These are phyloP conservation scores for Aspergillus sp. DNA, from an alignment of 2,329 filamentous ascomycete genomes.

Conservation along the genomic window DNA sequence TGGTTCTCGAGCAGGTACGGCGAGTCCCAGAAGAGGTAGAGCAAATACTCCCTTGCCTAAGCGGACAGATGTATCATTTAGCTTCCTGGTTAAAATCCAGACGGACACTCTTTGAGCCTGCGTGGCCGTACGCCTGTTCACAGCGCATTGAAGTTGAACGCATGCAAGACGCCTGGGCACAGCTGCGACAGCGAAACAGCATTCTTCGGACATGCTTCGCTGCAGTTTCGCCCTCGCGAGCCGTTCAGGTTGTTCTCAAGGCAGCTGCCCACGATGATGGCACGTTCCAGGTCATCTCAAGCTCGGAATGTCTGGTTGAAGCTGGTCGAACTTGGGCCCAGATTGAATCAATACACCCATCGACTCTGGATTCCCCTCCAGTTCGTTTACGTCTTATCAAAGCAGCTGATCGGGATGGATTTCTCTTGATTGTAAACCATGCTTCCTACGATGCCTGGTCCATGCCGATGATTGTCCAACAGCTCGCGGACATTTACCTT, in stretches of 20 bases:
- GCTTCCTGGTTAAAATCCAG: not conserved
- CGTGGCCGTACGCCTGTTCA: too few relatives aligned
- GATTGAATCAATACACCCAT: not conserved
- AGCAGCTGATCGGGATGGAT: not conserved
- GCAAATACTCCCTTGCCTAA: not conserved
- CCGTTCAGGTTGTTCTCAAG: not conserved
- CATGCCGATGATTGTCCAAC: slow-evolving; percentile 7
- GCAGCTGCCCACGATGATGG: too few relatives aligned
- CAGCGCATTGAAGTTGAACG: not conserved
- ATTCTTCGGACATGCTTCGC: not conserved
- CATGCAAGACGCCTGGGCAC: not conserved
- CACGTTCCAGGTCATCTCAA: too few relatives aligned
- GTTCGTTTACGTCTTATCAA: not conserved
- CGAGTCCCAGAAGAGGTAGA: not conserved
- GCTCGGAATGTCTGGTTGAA: too few relatives aligned
- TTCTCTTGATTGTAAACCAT: slow-evolving; percentile 12
- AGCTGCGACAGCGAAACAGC: not conserved
- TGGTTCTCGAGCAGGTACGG: too few relatives aligned
- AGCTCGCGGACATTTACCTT: slow-evolving; percentile 8
- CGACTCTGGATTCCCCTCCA: not conserved
- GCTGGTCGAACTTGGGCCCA: too few relatives aligned
- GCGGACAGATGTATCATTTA: not conserved
- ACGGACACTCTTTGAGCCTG: too few relatives aligned
- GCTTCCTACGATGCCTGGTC: slow-evolving; percentile 15
- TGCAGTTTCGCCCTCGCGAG: not conserved